phyloP scores from a whole-genome alignment of 805 yeast genomes.

The Ogataea salicorniae region DNA sequence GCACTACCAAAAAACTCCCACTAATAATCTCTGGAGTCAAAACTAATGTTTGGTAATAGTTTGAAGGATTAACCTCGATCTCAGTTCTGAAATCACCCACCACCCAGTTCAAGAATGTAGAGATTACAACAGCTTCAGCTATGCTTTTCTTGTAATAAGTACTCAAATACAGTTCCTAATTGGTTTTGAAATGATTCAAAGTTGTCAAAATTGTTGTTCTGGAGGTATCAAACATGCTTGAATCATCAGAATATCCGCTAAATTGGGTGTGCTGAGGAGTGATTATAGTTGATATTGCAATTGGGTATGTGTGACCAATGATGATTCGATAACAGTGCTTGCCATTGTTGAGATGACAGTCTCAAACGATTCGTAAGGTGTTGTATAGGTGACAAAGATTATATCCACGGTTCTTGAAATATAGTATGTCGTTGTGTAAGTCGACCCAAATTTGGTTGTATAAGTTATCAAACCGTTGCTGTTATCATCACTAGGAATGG shows the following conservation, averaged over 20 bases:
- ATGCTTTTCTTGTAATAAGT: too few species aligned
- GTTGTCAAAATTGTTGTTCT: conserved; percentile 1
- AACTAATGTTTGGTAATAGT: not conserved
- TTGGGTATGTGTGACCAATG: not conserved
- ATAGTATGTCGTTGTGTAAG: conserved; percentile 12
- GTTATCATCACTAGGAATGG: not conserved
- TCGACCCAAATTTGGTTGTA: conserved; percentile 10
- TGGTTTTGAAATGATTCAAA: not conserved
- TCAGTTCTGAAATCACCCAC: not conserved
- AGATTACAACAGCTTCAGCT: too few species aligned
- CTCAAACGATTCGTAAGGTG: conserved; percentile 5
- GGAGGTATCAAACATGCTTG: not conserved
- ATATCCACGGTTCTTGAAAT: conserved; percentile 10
- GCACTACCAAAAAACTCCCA: too few species aligned
- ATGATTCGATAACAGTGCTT: not conserved
- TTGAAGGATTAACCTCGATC: not conserved
- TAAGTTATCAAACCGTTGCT: conserved; percentile 2
- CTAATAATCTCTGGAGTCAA: not conserved
- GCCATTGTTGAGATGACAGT: conserved; percentile 1
- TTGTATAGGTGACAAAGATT: conserved; percentile 12
- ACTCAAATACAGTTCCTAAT: too few species aligned
- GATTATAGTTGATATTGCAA: conserved; percentile 6
- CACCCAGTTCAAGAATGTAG: too few species aligned
- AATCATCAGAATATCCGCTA: conserved; percentile 10
- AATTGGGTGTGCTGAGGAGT: conserved; percentile 7